Evolutionary conservation across 768 basidiomycete species (phyloP).

Genomic region (Chalciporus piperatus): DNA sequence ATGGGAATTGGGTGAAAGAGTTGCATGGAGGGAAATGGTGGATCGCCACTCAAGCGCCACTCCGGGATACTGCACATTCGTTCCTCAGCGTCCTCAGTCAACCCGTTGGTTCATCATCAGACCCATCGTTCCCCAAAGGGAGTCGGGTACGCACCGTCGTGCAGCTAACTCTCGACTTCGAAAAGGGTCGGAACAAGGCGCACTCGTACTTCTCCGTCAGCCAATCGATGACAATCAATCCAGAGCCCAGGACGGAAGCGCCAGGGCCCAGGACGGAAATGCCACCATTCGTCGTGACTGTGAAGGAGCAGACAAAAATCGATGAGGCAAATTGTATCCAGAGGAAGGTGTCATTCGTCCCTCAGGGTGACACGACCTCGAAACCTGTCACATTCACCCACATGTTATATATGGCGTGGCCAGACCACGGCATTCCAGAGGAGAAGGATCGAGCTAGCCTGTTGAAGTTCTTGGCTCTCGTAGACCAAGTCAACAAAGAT

Average conservation of each 20-base stretch:
- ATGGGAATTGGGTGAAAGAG: conserved; percentile 86
- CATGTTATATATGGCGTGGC: conserved; percentile 75
- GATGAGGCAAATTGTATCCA: conserved; percentile 58
- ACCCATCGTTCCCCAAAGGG: conserved; percentile 22
- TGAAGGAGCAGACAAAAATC: conserved; percentile 45
- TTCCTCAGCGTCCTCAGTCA: conserved; percentile 72
- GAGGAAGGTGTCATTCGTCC: conserved; percentile 57
- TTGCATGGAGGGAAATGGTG: conserved; percentile 70
- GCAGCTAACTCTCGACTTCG: conserved; percentile 75
- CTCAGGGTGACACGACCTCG: conserved; percentile 28
- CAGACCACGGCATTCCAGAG: conserved; percentile 79
- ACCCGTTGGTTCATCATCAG: conserved; percentile 37
- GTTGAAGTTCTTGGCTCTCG: conserved; percentile 60
- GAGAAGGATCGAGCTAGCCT: conserved; percentile 57
- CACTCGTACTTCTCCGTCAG: conserved; percentile 80
- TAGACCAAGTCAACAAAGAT: conserved; percentile 59
- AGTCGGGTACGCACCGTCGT: conserved; percentile 71
- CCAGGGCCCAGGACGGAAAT: conserved; percentile 44
- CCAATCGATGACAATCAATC: conserved; percentile 42
- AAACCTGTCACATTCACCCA: conserved; percentile 60
- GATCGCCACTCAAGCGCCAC: conserved; percentile 84
- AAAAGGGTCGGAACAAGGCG: conserved; percentile 69
- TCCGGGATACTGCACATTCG: conserved; percentile 64
- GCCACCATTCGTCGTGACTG: conserved; percentile 54
- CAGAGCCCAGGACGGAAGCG: conserved; percentile 41